Conservation (phyloP, 331 rosid genomes). For the Ulmus americana region DNA sequence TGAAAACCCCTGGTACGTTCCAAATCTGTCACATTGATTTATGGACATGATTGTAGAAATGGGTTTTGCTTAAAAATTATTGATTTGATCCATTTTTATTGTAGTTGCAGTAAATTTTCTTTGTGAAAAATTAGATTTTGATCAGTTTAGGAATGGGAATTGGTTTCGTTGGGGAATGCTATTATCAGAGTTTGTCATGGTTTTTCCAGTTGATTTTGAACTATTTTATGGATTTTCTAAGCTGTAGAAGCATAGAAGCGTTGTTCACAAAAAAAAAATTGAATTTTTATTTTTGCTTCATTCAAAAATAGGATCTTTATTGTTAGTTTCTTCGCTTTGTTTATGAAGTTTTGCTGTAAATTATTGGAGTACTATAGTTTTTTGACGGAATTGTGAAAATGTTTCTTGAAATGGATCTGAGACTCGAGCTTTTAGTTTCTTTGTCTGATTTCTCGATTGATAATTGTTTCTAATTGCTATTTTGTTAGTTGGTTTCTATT, state of each 20-base stretch:
- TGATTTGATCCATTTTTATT: background rate
- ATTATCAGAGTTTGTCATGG: no score
- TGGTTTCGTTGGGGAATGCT: no score
- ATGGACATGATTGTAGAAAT: background rate
- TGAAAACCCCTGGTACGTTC: constrained; percentile 37
- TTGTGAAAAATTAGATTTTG: background rate
- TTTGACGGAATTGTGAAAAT: background rate
- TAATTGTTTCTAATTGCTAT: background rate
- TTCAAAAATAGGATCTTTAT: background rate
- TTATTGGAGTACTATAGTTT: background rate
- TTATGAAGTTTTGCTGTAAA: no score
- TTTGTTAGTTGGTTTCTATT: background rate
- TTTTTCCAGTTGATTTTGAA: no score
- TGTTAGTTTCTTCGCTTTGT: background rate
- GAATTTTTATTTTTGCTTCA: background rate
- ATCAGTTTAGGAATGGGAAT: no score
- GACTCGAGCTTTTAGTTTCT: background rate
- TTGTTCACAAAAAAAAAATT: background rate
- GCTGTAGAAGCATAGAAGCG: no score
- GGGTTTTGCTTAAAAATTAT: background rate
- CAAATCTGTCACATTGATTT: background rate
- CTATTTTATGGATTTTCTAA: no score
- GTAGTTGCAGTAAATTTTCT: background rate
- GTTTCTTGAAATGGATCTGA: background rate
- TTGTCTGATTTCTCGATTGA: background rate